These are phyloP conservation scores for Tulasnella sp. DNA, from an alignment of 768 basidiomycete species.

Conservation along the genomic window DNA sequence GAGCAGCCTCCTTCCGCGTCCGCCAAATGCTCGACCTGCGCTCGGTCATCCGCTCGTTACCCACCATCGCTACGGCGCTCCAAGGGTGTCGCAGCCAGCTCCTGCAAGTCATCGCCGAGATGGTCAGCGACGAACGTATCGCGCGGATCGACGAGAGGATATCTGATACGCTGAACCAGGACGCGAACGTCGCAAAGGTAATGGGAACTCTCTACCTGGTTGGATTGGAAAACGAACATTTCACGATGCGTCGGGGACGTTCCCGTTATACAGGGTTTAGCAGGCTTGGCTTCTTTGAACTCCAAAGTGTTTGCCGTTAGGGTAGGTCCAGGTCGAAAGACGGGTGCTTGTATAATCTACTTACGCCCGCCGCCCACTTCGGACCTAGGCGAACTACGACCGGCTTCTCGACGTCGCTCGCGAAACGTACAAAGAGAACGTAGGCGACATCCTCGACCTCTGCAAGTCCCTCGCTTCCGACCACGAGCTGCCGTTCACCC, in stretches of 20 bases:
- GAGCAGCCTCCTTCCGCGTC: slow-evolving; percentile 70
- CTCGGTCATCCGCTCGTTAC: slow-evolving; percentile 68
- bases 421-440: slow-evolving; percentile 92
- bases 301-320: slow-evolving; percentile 89
- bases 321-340: slow-evolving; percentile 44
- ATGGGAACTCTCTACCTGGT: slow-evolving; percentile 3
- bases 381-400: slow-evolving; percentile 68
- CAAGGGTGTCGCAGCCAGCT: slow-evolving; percentile 61
- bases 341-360: not conserved
- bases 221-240: slow-evolving; percentile 6
- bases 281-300: slow-evolving; percentile 70
- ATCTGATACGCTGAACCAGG: slow-evolving; percentile 71
- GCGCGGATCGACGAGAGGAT: slow-evolving; percentile 64
- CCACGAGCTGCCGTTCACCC: slow-evolving; percentile 64
- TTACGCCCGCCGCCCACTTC: no score
- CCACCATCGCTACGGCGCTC: slow-evolving; percentile 65
- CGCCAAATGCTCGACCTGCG: slow-evolving; percentile 80
- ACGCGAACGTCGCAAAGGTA: slow-evolving; percentile 63
- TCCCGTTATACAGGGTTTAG: not conserved
- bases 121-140: slow-evolving; percentile 75
- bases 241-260: slow-evolving; percentile 50
- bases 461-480: slow-evolving; percentile 61
- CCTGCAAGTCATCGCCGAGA: slow-evolving; percentile 66
- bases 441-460: slow-evolving; percentile 80
- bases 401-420: slow-evolving; percentile 91